Base-by-base conservation (phyloP, 352 stramenopile genomes). In the Peronospora tabacina region DNA sequence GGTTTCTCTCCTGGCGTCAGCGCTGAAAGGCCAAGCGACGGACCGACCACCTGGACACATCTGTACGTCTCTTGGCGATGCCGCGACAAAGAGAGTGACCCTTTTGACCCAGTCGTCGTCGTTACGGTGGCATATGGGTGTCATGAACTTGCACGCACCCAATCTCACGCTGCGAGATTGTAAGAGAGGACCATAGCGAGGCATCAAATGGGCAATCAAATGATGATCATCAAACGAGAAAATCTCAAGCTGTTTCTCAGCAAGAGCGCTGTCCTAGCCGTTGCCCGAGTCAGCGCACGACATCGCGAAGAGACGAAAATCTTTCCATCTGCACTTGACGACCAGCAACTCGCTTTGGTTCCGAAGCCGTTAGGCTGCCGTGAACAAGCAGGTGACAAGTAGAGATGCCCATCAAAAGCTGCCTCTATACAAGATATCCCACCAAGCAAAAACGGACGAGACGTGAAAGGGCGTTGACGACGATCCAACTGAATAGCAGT, bases 31-130 rank as follows among this genome's bases (percentile, higher is more conserved):
- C 55, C 49, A 64, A 37, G 39, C 44, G 51, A n/a, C n/a, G n/a
- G n/a, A n/a, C n/a, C n/a, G n/a, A 64, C 57, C 43, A 67, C 53
- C 60, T 49, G 60, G 50, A 41, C 60, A 26, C 50, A 68, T 68
- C 60, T 68, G 60, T 55, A 68, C 60, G 60, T 58, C 60, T 65
- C 46, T 68, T 68, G 51, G 61, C 61, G 43, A 66, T 28, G 52
- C 37, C 34, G 58, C 58, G 53, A 67, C 53, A 53, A 55, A 32
- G 42, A 54, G 42, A 54, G 28, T 52, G 48, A 45, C 44, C 41
- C 22, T 52, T 54, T 68, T 55, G 48, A 44, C 44, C 41, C 17
- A 43, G 52, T 64, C 39, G 20, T 22, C 20, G 38, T 52, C 44
- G 44, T 68, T 64, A 61, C 54, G 49, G 44, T 29, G 37, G 2